Percentiles rank a stretch among this genome's conserved stretches.
Conservation (phyloP, 805 yeast species). For the Brettanomyces sp. region DNA sequence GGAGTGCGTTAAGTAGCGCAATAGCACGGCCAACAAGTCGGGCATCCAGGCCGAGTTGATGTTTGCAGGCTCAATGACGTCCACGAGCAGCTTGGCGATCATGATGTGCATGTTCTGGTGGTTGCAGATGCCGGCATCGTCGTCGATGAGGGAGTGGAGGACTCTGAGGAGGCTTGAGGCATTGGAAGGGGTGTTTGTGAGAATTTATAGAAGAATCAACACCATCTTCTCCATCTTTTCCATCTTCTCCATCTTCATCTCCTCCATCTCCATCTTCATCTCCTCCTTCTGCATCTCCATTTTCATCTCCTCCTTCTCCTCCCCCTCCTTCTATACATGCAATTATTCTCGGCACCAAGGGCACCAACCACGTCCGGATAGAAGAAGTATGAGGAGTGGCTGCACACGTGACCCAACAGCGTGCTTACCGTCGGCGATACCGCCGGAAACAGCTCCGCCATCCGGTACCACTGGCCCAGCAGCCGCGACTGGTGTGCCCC, state of each 20-base stretch:
- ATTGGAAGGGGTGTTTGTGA: no score
- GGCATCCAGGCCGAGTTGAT: conserved; percentile 49
- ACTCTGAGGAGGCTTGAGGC: conserved; percentile 31
- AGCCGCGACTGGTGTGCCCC: conserved; percentile 28
- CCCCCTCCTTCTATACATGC: neutral
- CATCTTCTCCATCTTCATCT: no score
- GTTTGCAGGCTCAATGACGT: conserved; percentile 27
- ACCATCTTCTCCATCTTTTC: no score
- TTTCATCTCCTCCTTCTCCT: no score
- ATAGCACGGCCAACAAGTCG: conserved; percentile 44
- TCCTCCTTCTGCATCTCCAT: no score
- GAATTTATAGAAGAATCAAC: no score
- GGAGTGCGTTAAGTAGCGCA: conserved; percentile 42
- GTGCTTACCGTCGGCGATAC: conserved; percentile 25
- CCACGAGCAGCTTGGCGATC: conserved; percentile 17
- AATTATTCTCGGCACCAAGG: conserved; percentile 5
- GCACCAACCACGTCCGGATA: conserved; percentile 28
- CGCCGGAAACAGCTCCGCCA: conserved; percentile 35
- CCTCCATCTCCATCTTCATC: no score
- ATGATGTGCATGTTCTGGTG: conserved; percentile 28
- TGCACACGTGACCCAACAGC: conserved; percentile 27
- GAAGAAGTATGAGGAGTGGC: conserved; percentile 22
- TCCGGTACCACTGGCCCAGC: conserved; percentile 32
- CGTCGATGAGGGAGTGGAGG: conserved; percentile 30
- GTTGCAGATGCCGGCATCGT: conserved; percentile 29